A percentile compares a stretch with the other conserved stretches of the same genome.
Conservation (phyloP, 176 grass and related monocot genomes). For the Chloris gayana region DNA sequence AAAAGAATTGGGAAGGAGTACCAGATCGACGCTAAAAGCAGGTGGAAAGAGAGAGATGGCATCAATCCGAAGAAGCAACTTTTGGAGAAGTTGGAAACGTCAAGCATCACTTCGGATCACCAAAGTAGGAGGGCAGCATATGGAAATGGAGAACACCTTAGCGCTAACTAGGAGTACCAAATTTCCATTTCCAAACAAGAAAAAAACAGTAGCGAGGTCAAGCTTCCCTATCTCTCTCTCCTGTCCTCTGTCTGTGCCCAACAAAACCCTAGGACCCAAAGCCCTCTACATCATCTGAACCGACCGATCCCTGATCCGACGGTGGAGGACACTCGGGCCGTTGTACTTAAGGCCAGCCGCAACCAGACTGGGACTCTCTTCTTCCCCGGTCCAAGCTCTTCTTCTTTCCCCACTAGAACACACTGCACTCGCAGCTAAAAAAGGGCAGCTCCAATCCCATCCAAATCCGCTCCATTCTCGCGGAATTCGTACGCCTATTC, state of each 20-base stretch:
- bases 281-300: conserved; percentile 9
- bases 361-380: conserved; percentile 5
- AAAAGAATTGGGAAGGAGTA: too few species aligned
- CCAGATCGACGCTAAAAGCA: too few species aligned
- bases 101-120: too few species aligned
- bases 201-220: conserved; percentile 5
- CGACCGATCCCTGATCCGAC: conserved; percentile 36
- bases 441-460: conserved; percentile 20
- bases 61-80: background rate
- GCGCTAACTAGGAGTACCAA: background rate
- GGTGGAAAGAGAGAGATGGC: background rate
- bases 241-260: background rate
- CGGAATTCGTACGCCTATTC: background rate
- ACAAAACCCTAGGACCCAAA: conserved; percentile 89
- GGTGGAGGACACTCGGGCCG: conserved; percentile 3
- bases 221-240: background rate
- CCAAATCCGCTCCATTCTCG: conserved; percentile 27
- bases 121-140: background rate
- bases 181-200: background rate
- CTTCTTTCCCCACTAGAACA: conserved; percentile 23
- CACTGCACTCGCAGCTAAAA: background rate
- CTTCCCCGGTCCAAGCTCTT: conserved; percentile 30
- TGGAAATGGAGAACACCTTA: background rate
- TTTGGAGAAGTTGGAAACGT: too few species aligned
- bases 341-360: conserved; percentile 66